A percentile compares a stretch with the other conserved stretches of the same genome.
These are phyloP conservation scores for Vinca major DNA, from an alignment of 305 asterid species.

Conservation along the genomic window DNA sequence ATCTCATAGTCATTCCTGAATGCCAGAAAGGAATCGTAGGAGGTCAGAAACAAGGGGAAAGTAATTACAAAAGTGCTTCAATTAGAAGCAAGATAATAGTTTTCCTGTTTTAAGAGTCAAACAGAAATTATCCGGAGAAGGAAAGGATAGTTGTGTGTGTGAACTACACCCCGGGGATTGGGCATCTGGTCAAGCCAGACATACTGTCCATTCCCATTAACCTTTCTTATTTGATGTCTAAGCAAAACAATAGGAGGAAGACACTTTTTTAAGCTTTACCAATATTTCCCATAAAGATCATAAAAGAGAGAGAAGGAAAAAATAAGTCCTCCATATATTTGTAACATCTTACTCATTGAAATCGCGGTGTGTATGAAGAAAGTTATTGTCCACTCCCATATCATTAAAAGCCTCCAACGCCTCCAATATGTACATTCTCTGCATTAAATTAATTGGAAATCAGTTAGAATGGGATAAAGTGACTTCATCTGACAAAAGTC, in stretches of 20 bases:
- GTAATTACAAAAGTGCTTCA: not conserved
- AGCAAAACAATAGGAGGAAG: no score
- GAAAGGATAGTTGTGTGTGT: no score
- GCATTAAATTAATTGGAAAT: slow-evolving; percentile 20
- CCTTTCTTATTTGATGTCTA: no score
- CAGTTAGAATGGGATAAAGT: slow-evolving; percentile 1
- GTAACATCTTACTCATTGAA: slow-evolving; percentile 66
- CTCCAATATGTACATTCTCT: slow-evolving; percentile 79
- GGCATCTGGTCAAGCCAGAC: no score
- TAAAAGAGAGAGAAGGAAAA: no score
- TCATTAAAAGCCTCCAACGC: slow-evolving; percentile 67
- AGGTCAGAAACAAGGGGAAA: not conserved
- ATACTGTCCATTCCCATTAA: no score
- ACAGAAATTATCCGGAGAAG: not conserved
- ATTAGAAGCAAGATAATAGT: not conserved
- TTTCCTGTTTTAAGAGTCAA: not conserved
- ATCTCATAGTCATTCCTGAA: slow-evolving; percentile 79
- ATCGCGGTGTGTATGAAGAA: slow-evolving; percentile 55
- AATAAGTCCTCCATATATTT: not conserved
- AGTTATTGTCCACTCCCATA: slow-evolving; percentile 35
- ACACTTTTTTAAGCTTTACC: no score
- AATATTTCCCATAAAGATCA: no score
- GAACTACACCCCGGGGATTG: no score
- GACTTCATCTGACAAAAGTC: not conserved
- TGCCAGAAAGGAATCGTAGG: not conserved